Conservation (phyloP, 129 eudicot species). For the Pulicaria dysenterica region DNA sequence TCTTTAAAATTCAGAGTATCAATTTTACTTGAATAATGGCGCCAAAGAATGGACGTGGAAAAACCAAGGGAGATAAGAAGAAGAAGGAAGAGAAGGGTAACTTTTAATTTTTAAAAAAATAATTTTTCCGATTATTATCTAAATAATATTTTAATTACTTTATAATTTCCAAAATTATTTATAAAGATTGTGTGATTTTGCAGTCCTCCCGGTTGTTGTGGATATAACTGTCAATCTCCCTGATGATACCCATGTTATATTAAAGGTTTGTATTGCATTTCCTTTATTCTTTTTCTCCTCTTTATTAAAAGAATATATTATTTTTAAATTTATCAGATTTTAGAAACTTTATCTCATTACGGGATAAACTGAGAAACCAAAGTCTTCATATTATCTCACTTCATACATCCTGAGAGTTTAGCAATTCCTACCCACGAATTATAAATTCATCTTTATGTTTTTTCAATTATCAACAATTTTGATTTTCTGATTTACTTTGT, state of each 20-base stretch:
- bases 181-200: slow-evolving; percentile 21
- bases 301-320: not conserved
- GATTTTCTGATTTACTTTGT: not conserved
- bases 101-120: not conserved
- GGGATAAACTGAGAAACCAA: not conserved
- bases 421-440: not conserved
- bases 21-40: slow-evolving; percentile 58
- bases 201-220: slow-evolving; percentile 97
- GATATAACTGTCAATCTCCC: slow-evolving; percentile 84
- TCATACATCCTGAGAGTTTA: not conserved
- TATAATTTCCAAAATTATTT: not conserved
- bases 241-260: slow-evolving; percentile 82
- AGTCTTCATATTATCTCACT: not conserved
- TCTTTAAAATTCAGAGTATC: not conserved
- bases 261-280: slow-evolving; percentile 60
- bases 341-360: not conserved
- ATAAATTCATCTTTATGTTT: not conserved
- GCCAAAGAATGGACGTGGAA: slow-evolving; percentile 94
- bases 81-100: slow-evolving; percentile 99
- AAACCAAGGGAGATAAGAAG: slow-evolving; percentile 96
- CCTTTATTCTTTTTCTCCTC: not conserved
- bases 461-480: not conserved
- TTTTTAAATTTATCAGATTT: not conserved
- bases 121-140: not conserved
- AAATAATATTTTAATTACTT: not conserved